A percentile compares a stretch with the other conserved stretches of the same genome.
Evolutionary conservation across 805 yeast species (phyloP).

Genomic region (Saccharomycopsis fermentans): DNA sequence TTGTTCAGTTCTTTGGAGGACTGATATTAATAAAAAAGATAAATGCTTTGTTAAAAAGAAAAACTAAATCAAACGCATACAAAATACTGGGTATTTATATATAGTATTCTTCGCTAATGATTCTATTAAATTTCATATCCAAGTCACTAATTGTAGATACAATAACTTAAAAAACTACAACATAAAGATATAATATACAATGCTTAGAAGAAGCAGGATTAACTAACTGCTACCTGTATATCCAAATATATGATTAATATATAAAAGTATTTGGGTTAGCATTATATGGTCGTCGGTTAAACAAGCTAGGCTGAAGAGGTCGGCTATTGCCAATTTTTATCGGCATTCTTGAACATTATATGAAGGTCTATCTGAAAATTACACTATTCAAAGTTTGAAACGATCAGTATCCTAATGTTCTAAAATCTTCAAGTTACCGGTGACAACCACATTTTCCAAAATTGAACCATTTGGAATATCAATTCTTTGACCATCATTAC

Average conservation of each 20-base stretch:
- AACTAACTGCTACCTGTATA: not conserved
- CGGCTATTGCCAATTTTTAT: too few species aligned
- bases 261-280: too few species aligned
- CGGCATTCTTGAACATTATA: too few species aligned
- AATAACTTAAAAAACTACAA: not conserved
- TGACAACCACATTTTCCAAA: constrained; percentile 91
- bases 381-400: too few species aligned
- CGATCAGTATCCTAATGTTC: constrained; percentile 50
- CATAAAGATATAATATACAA: not conserved
- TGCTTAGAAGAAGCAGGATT: not conserved
- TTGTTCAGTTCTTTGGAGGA: not conserved
- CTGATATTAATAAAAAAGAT: not conserved
- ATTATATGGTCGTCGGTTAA: too few species aligned
- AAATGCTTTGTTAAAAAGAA: not conserved
- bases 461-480: constrained; percentile 96
- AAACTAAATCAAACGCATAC: not conserved
- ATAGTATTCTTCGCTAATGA: not conserved
- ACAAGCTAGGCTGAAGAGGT: too few species aligned
- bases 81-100: not conserved
- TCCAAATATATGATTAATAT: not conserved
- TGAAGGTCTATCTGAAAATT: too few species aligned
- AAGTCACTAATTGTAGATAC: not conserved
- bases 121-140: not conserved
- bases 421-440: constrained; percentile 90
- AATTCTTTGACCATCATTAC: constrained; percentile 93